Evolutionary conservation across 176 grass and related monocot genomes (phyloP).

Genomic region (Bothriochloa decipiens): DNA sequence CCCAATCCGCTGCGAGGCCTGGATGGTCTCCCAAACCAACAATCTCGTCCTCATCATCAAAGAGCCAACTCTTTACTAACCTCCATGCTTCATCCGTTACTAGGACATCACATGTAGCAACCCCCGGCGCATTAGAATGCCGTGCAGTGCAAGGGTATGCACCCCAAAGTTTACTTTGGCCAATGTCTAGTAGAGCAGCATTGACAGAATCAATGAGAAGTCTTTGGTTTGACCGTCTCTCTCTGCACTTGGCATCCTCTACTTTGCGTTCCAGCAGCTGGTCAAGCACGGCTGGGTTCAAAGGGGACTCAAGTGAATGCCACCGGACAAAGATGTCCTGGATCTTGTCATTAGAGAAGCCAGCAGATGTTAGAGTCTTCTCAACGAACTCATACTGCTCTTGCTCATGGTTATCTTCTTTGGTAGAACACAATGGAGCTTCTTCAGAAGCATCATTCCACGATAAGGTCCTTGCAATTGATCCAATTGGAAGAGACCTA

Average conservation of each 20-base stretch:
- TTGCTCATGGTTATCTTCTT: slow-evolving; percentile 49
- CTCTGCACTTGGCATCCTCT: slow-evolving; percentile 67
- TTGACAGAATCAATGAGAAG: slow-evolving; percentile 90
- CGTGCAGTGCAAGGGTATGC: slow-evolving; percentile 55
- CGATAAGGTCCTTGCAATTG: slow-evolving; percentile 76
- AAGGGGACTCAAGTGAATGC: slow-evolving; percentile 69
- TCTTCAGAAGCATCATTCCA: slow-evolving; percentile 68
- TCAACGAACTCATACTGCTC: slow-evolving; percentile 62
- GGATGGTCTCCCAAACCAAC: slow-evolving; percentile 32
- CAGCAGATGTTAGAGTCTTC: slow-evolving; percentile 62
- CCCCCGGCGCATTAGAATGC: slow-evolving; percentile 1
- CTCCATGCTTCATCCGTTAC: slow-evolving; percentile 58
- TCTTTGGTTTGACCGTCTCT: slow-evolving; percentile 78
- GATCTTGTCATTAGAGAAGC: slow-evolving; percentile 43
- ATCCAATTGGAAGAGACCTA: slow-evolving; percentile 78
- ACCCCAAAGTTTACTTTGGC: slow-evolving; percentile 51
- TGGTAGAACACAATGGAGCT: slow-evolving; percentile 32
- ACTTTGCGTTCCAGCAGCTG: slow-evolving; percentile 68
- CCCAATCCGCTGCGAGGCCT: slow-evolving; percentile 48
- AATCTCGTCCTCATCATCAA: slow-evolving; percentile 41
- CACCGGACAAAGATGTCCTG: slow-evolving; percentile 57
- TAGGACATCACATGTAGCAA: slow-evolving; percentile 34
- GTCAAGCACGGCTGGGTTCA: slow-evolving; percentile 63
- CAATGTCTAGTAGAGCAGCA: slow-evolving; percentile 67
- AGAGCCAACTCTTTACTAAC: slow-evolving; percentile 68